These are phyloP conservation scores for Colletotrichum spaethianum DNA, from an alignment of 2,329 filamentous ascomycete genomes.

Conservation along the genomic window DNA sequence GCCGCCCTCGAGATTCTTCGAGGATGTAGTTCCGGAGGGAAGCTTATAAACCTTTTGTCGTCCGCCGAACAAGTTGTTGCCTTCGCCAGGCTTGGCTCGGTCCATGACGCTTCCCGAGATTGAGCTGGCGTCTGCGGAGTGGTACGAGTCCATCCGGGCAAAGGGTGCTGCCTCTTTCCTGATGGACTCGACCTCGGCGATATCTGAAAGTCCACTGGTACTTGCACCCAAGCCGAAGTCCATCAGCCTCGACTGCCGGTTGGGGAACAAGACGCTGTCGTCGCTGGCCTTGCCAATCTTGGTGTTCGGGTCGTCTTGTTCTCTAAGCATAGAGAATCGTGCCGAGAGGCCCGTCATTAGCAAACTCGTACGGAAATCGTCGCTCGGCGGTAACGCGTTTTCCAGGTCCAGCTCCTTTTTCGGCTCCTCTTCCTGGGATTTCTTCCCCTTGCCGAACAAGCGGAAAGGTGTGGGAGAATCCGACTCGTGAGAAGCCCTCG, in stretches of 20 bases:
- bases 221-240: slow-evolving; percentile 74
- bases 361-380: slow-evolving; percentile 95
- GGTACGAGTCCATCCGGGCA: slow-evolving; percentile 75
- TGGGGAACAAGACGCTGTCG: slow-evolving; percentile 90
- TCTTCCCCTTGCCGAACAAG: slow-evolving; percentile 70
- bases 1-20: slow-evolving; percentile 56
- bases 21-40: slow-evolving; percentile 63
- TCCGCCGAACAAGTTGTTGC: slow-evolving; percentile 94
- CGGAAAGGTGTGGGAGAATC: slow-evolving; percentile 68
- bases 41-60: slow-evolving; percentile 97
- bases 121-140: slow-evolving; percentile 77
- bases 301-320: slow-evolving; percentile 92
- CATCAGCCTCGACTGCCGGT: slow-evolving; percentile 82
- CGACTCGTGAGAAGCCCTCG: slow-evolving; percentile 67
- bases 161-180: slow-evolving; percentile 70
- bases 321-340: slow-evolving; percentile 95
- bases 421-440: slow-evolving; percentile 67
- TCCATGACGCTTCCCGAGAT: slow-evolving; percentile 82
- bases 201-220: slow-evolving; percentile 75
- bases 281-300: slow-evolving; percentile 95
- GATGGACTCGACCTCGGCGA: slow-evolving; percentile 91
- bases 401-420: slow-evolving; percentile 81
- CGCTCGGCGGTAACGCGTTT: slow-evolving; percentile 81
- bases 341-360: slow-evolving; percentile 96
- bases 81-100: slow-evolving; percentile 85